These are phyloP conservation scores for Diacronema lutheri DNA, from an alignment of 78 protist genomes.

Conservation along the genomic window DNA sequence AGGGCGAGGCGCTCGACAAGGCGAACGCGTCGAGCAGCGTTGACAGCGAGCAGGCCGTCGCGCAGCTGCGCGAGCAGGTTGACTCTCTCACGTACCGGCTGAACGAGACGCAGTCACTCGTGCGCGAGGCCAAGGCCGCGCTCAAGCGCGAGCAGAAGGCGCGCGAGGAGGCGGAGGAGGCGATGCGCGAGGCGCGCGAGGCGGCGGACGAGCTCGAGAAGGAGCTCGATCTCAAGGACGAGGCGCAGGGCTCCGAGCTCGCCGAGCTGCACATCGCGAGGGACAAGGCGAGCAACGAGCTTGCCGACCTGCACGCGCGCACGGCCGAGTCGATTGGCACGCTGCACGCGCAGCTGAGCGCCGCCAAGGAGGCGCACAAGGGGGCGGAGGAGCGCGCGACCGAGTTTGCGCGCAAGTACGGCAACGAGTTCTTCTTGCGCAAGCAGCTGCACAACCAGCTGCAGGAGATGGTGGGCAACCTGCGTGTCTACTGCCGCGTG, in stretches of 20 bases:
- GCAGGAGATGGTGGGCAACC: conserved; percentile 13
- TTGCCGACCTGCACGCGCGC: not conserved
- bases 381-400: not conserved
- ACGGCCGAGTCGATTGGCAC: too few relatives aligned
- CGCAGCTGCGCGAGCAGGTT: not conserved
- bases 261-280: not conserved
- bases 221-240: not conserved
- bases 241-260: not conserved
- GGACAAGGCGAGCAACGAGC: too few relatives aligned
- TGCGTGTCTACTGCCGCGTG: conserved; percentile 4
- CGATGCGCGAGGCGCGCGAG: not conserved
- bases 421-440: not conserved
- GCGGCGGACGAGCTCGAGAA: not conserved
- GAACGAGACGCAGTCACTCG: not conserved
- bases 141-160: not conserved
- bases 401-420: not conserved
- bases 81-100: not conserved
- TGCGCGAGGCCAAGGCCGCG: not conserved
- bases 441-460: not conserved
- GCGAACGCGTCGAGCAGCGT: not conserved
- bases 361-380: not conserved
- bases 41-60: not conserved
- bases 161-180: not conserved
- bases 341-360: not conserved
- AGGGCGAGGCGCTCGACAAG: not conserved